These are phyloP conservation scores for Arthrobotrys iridis DNA, from an alignment of 2,329 filamentous ascomycete genomes.

Conservation along the genomic window DNA sequence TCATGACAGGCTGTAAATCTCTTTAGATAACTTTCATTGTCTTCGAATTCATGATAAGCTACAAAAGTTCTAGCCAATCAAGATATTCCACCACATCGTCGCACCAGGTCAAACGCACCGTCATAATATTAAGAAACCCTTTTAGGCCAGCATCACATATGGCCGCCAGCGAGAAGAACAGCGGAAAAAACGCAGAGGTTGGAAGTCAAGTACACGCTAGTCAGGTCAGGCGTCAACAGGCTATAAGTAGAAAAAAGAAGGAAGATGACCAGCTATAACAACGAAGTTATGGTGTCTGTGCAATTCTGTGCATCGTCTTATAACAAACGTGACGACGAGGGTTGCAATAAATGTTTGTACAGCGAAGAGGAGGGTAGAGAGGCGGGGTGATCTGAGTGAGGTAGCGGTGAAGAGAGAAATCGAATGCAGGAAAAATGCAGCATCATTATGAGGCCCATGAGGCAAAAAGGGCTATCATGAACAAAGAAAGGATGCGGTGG, in stretches of 20 bases:
- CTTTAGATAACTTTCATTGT: too few species aligned
- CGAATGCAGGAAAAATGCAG: neutral
- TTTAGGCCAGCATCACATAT: too few species aligned
- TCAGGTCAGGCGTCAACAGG: neutral
- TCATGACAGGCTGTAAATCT: too few species aligned
- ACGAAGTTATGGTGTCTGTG: neutral
- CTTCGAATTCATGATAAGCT: too few species aligned
- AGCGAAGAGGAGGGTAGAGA: neutral
- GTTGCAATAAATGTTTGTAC: neutral
- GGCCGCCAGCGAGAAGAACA: neutral
- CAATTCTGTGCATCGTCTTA: neutral
- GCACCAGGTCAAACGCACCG: too few species aligned
- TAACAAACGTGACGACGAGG: neutral
- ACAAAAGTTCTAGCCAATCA: too few species aligned
- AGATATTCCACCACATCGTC: too few species aligned
- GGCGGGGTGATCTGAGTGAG: neutral
- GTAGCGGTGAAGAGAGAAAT: neutral
- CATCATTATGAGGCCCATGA: too few species aligned
- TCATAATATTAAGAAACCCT: too few species aligned
- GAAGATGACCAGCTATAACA: neutral
- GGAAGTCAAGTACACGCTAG: slow-evolving; percentile 3
- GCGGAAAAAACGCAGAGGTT: neutral
- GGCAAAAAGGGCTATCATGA: neutral
- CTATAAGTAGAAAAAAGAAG: neutral
- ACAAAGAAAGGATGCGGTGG: neutral